Base-by-base conservation (phyloP, 768 basidiomycete species). In the Phlegmacium glaucopus region DNA sequence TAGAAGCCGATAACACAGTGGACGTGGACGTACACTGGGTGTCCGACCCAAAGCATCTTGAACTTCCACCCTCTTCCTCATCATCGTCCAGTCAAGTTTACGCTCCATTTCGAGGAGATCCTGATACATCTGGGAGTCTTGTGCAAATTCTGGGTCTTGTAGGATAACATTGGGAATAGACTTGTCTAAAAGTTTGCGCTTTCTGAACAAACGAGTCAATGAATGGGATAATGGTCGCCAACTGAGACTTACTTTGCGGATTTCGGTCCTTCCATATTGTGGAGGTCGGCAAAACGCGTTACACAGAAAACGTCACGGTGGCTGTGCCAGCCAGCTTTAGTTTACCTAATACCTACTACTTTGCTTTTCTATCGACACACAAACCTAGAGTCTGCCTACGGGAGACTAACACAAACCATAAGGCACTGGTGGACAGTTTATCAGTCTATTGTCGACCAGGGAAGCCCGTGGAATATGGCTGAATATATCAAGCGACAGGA, bases 61-160 rank as follows among this genome's bases (percentile, higher is more conserved):
- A 27, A 97, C 83, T 62, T 97, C 94, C 9, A 86, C 86, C 56
- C 78, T 82, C 68, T 95, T 95, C 62, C 94, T 76, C 61, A 82
- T 83, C 75, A 94, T 87, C 4, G 92, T 94, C 94, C 94, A 96
- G 65, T 97, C 94, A 12, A 97, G 71, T 62, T 87, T 90, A 48
- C 88, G 79, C 63, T 96, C 94, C 82, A 90, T 90, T 54, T 88
- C 85, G 22, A 94, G 65, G 34, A 96, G 71, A 57, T 90, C 84
- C 50, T 85, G 81, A 66, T 95, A 96, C 79, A 94, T 90, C 48
- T 72, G 74, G 17, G 90, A 90, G 62, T 95, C 92, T 56, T 80
- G 77, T 1, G 85, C 79, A 59, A 90, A 90, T 41, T 84, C 81
- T 13, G 85, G 81, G 55, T 81, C 75, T 50, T 90, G 83, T 4